A percentile compares a stretch with the other conserved stretches of the same genome.
phyloP scores from a whole-genome alignment of 176 grass and related monocot species.

The Zea mays region Zm-B73-REFERENCE-NAM-5.0 NC_050104.1:156455001-156455500 shows the following conservation, averaged over 20 bases:
- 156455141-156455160: conserved; percentile 24
- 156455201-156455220: conserved; percentile 82
- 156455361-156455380: neutral
- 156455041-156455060: neutral
- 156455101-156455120: conserved; percentile 10
- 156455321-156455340: conserved; percentile 29
- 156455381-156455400: neutral
- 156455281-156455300: conserved; percentile 84
- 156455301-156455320: conserved; percentile 63
- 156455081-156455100: conserved; percentile 13
- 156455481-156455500: no score
- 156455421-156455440: neutral
- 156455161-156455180: conserved; percentile 70
- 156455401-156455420: no score
- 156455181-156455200: conserved; percentile 63
- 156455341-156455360: conserved; percentile 22
- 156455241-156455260: conserved; percentile 96
- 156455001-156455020: neutral
- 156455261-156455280: conserved; percentile 87
- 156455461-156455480: neutral
- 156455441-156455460: neutral
- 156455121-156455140: conserved; percentile 14
- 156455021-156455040: neutral
- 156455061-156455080: conserved; percentile 3
- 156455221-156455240: conserved; percentile 74